Evolutionary conservation across 345 rosid genomes (phyloP), one percentile per base, ranked within the genome.

Genomic region (Eucalyptus polyanthemos): DNA sequence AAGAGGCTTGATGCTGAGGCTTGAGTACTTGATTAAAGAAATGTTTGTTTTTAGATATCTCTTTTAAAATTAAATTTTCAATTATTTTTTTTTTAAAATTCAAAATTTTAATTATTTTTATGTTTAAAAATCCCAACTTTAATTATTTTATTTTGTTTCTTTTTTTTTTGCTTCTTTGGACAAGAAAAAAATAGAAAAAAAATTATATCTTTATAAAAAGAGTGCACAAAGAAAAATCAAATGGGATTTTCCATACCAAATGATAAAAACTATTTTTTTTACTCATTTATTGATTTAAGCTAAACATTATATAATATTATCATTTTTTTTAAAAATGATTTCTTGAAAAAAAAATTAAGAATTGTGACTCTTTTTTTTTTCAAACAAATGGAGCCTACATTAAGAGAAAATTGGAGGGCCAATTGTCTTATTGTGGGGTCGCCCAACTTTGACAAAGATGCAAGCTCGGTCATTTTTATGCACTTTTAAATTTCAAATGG

Each of bases 21-120:
- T 56, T 0, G 0, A 56, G 13, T 22, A 10, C 6, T 56, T 56
- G 3, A 24, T 22, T 56, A 22, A 56, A 9, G 9, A 56, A 11
- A 56, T 1, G 29, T 24, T 56, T 4, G 3, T 56, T 56, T 22
- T 24, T 56, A 24, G 24, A 56, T 10, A 56, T 21, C 24, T 53
- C 5, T 53, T 53, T 53, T 53, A 53, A 53, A 53, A 53, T 53
- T 11, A 4, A 24, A 4, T 4, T 56, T 56, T 56, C 13, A 56
- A 10, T 56, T 56, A 56, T 9, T 56, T 53, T 53, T 19, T 21
- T 8, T 53, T 56, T 56, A 21, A 1, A 22, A 56, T 22, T 56
- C 6, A 56, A 56, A 10, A 1, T 4, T 56, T 56, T 4, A 24
- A 5, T 56, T 22, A 56, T 56, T 10, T 56, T 24, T 56, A 22